Percentiles rank a stretch among this genome's conserved stretches.
These are phyloP conservation scores for Chaetoceros tenuissimus DNA, from an alignment of 108 stramenopile genomes.

Conservation along the genomic window DNA sequence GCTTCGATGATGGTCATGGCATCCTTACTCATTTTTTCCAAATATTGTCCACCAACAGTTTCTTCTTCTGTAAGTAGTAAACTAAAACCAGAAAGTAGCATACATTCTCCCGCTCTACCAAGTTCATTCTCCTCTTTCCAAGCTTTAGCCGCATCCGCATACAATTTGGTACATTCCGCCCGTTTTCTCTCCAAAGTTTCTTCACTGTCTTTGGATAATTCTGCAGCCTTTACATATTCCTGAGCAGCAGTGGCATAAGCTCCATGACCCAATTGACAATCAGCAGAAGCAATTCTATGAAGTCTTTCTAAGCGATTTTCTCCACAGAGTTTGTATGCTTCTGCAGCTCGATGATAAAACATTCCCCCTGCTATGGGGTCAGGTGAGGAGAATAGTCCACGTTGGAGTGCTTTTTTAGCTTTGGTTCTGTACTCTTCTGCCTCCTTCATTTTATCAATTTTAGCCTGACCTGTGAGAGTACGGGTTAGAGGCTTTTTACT, in stretches of 20 bases:
- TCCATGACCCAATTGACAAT: constrained; percentile 53
- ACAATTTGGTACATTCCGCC: constrained; percentile 46
- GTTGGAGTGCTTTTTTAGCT: constrained; percentile 75
- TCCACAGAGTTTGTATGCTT: constrained; percentile 63
- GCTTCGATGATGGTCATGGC: constrained; percentile 60
- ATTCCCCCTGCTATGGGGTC: constrained; percentile 71
- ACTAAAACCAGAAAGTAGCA: constrained; percentile 52
- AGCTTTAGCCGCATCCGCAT: constrained; percentile 56
- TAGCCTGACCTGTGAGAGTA: constrained; percentile 46
- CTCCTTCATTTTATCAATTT: constrained; percentile 62
- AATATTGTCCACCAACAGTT: constrained; percentile 19
- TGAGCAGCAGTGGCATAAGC: constrained; percentile 67
- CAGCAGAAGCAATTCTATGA: constrained; percentile 59
- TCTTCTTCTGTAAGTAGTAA: constrained; percentile 16
- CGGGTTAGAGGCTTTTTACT: constrained; percentile 5
- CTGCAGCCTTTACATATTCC: constrained; percentile 76
- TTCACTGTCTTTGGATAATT: constrained; percentile 27
- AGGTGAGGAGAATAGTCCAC: constrained; percentile 48
- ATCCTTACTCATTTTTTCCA: background rate
- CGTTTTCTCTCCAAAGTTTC: constrained; percentile 35
- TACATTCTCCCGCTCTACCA: constrained; percentile 45
- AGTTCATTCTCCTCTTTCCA: constrained; percentile 57
- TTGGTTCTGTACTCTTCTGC: constrained; percentile 66
- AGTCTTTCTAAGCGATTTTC: constrained; percentile 60
- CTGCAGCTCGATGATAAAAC: constrained; percentile 82